Conservation (phyloP, 2,329 filamentous ascomycete genomes). For the Aspergillus carbonarius region DNA sequence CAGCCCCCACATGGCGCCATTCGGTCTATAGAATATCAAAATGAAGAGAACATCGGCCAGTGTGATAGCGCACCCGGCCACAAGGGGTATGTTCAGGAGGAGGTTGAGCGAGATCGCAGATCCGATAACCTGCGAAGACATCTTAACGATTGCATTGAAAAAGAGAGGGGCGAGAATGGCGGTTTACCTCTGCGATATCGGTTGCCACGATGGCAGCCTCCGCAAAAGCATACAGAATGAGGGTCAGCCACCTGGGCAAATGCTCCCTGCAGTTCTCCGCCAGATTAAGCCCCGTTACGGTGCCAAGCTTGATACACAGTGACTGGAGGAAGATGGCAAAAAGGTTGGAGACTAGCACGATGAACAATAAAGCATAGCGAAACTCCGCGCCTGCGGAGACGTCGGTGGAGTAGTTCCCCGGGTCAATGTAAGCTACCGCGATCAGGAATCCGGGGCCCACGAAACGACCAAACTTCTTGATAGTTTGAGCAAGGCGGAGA, state of each 20-base stretch:
- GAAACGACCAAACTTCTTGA: constrained; percentile 45
- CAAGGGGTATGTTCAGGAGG: constrained; percentile 53
- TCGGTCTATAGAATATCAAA: constrained; percentile 56
- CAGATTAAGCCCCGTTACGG: constrained; percentile 66
- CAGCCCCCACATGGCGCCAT: constrained; percentile 52
- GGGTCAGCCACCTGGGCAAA: constrained; percentile 65
- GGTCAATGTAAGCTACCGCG: constrained; percentile 52
- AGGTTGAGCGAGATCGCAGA: constrained; percentile 58
- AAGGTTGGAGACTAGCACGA: constrained; percentile 49
- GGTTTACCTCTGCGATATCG: constrained; percentile 63
- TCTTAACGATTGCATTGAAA: neutral
- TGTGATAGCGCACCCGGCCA: constrained; percentile 58
- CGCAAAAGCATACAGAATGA: constrained; percentile 60
- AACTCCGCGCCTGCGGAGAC: constrained; percentile 49
- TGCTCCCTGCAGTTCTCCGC: constrained; percentile 66
- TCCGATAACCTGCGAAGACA: constrained; percentile 51
- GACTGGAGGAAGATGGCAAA: constrained; percentile 51
- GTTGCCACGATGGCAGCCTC: constrained; percentile 70
- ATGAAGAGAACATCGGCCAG: constrained; percentile 58
- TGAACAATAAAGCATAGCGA: constrained; percentile 47
- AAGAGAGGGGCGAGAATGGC: neutral
- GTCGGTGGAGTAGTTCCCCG: constrained; percentile 52
- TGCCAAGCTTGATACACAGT: constrained; percentile 62
- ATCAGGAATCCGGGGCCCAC: constrained; percentile 51
- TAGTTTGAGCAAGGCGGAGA: constrained; percentile 25